phyloP scores from a whole-genome alignment of 371 early-diverging fungal genomes.

The Lichtheimia ramosa region DNA sequence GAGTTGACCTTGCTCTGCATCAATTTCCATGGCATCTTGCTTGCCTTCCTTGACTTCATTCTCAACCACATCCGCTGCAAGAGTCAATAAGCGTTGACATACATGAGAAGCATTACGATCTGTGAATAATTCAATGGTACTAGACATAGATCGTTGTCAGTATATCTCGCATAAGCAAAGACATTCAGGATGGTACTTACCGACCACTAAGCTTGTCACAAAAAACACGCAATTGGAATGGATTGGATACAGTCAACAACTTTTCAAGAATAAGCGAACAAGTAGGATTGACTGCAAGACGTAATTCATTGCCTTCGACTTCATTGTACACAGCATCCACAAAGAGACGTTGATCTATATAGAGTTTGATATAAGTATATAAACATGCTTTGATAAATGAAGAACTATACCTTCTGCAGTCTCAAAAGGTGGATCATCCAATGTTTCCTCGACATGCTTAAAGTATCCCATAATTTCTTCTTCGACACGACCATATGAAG shows the following conservation, averaged over 20 bases:
- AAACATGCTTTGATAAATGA: neutral
- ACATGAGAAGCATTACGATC: slow-evolving; percentile 90
- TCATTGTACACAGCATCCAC: slow-evolving; percentile 78
- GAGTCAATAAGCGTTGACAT: slow-evolving; percentile 72
- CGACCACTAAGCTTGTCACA: slow-evolving; percentile 67
- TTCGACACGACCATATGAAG: slow-evolving; percentile 61
- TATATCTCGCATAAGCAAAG: neutral
- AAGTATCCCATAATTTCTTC: slow-evolving; percentile 75
- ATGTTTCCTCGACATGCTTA: slow-evolving; percentile 68
- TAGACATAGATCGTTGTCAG: slow-evolving; percentile 11
- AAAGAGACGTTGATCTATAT: slow-evolving; percentile 67
- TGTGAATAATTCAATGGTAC: slow-evolving; percentile 66
- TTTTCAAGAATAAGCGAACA: slow-evolving; percentile 82
- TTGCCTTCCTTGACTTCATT: slow-evolving; percentile 63
- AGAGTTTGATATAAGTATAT: neutral
- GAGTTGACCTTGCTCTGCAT: slow-evolving; percentile 46
- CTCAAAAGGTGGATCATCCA: slow-evolving; percentile 72
- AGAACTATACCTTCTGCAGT: slow-evolving; percentile 61
- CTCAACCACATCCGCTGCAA: slow-evolving; percentile 75
- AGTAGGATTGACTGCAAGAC: slow-evolving; percentile 74
- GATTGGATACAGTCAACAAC: slow-evolving; percentile 67
- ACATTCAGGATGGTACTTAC: slow-evolving; percentile 15
- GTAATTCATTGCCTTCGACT: slow-evolving; percentile 74
- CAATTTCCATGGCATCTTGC: slow-evolving; percentile 30
- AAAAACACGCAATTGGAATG: slow-evolving; percentile 73